Evolutionary conservation across 345 rosid genomes (phyloP), one percentile per base, ranked within the genome.

Genomic region (Ceriops zippeliana): DNA sequence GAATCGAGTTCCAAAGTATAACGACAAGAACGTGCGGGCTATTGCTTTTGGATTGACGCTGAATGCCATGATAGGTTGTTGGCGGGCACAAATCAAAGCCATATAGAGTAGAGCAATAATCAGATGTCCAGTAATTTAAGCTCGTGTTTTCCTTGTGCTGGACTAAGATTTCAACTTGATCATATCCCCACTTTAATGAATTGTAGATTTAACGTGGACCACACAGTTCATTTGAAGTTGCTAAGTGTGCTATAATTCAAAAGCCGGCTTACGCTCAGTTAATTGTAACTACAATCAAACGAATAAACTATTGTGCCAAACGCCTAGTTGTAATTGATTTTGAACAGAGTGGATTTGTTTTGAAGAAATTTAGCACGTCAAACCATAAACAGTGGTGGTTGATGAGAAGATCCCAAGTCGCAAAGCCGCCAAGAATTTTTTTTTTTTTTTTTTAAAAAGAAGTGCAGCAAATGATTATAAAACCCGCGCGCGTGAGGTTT

Each of bases 21-120:
- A 63, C 26, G 71, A 59, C 67, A 73, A 70, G 68, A 20, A 4
- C 28, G 20, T 22, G 72, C 28, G 46, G 17, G 57, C 68, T 6
- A 47, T 59, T 70, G 38, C 68, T 71, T 42, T 65, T 63, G 61
- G 7, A 70, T 67, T 67, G 17, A 58, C 31, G 27, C 10, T 0
- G 19, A 34, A 30, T 27, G 37, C 61, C 35, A 60, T 21, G n/a
- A 15, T 27, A 46, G 22, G 31, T 5, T 62, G 73, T 62, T 63
- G 62, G 73, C 52, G 24, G 61, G 61, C 27, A 61, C 35, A 70
- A 34, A 22, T 49, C 10, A 65, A 22, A 17, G 52, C 19, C 52
- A 38, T 11, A 34, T 7, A 7, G 26, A 30, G 46, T 8, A 31
- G 26, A 60, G 3, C 0, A 60, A 16, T 60, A 32, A 32, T 60